phyloP scores from a whole-genome alignment of 345 rosid species.

The Hypericum perforatum region DNA sequence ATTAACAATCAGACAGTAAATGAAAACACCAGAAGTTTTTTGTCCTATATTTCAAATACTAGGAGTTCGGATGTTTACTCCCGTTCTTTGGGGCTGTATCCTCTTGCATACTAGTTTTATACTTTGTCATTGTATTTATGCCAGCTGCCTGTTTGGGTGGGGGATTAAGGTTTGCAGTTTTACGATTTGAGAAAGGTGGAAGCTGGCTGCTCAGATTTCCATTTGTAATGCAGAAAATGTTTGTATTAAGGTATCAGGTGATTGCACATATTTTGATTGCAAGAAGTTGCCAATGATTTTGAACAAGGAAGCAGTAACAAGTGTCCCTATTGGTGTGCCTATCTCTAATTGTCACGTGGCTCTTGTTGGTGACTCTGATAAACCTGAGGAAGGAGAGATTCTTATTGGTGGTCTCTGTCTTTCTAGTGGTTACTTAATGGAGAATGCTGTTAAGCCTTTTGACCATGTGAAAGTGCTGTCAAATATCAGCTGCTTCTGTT shows the following conservation, averaged over 20 bases:
- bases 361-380: conserved; percentile 39
- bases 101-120: no score
- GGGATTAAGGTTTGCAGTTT: no score
- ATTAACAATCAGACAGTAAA: no score
- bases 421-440: conserved; percentile 45
- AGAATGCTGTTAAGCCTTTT: conserved; percentile 21
- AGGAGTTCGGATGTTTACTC: no score
- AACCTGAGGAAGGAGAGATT: conserved; percentile 57
- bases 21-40: no score
- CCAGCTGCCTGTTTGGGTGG: no score
- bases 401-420: conserved; percentile 66
- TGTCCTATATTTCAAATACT: no score
- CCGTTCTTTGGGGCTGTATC: no score
- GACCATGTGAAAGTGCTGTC: conserved; percentile 39
- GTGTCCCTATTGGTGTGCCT: conserved; percentile 88
- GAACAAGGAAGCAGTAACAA: conserved; percentile 43
- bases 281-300: conserved; percentile 57
- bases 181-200: no score
- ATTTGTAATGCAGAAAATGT: conserved; percentile 7
- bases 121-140: no score
- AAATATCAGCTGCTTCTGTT: conserved; percentile 27
- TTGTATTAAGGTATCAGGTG: conserved; percentile 76
- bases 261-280: conserved; percentile 90
- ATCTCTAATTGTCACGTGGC: conserved; percentile 58
- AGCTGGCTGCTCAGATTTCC: no score